Percentiles rank a stretch among this genome's conserved stretches.
phyloP scores from a whole-genome alignment of 2,329 filamentous ascomycete genomes.

The Scorias spongiosa region DNA sequence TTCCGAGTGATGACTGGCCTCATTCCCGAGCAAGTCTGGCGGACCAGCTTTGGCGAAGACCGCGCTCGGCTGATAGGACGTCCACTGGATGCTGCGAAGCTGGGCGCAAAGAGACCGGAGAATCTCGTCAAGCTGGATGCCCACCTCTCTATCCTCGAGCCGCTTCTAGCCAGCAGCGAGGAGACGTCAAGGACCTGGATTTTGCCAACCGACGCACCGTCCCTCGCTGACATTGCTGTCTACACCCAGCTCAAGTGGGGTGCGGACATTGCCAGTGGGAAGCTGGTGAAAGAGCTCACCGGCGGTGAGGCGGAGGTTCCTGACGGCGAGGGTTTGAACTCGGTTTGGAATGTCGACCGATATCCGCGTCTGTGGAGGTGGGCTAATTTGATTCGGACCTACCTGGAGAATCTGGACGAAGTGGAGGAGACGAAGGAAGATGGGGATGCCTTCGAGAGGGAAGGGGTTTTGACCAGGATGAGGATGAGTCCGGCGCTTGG shows the following conservation, averaged over 20 bases:
- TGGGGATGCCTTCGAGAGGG: conserved; percentile 2
- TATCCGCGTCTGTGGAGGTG: conserved; percentile 23
- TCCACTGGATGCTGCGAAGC: conserved; percentile 21
- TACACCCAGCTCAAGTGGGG: conserved; percentile 27
- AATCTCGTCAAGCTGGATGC: conserved; percentile 24
- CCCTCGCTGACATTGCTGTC: conserved; percentile 22
- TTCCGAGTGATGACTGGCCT: conserved; percentile 27
- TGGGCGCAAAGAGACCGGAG: conserved; percentile 23
- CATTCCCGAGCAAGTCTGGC: conserved; percentile 26
- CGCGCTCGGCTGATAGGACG: conserved; percentile 26
- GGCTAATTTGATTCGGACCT: conserved; percentile 21
- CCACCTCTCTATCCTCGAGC: conserved; percentile 24
- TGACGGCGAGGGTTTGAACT: conserved; percentile 7
- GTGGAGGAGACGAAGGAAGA: conserved; percentile 11
- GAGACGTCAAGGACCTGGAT: conserved; percentile 17
- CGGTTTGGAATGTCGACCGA: conserved; percentile 23
- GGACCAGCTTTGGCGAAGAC: conserved; percentile 24
- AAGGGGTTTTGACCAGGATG: conserved; percentile 13
- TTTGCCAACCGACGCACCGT: conserved; percentile 20
- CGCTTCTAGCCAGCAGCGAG: conserved; percentile 15
- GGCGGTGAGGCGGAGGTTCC: conserved; percentile 19
- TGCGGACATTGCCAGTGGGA: conserved; percentile 22
- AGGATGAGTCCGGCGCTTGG: conserved; percentile 11
- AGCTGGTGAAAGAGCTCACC: conserved; percentile 21
- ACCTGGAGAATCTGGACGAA: conserved; percentile 17